These are phyloP conservation scores for Cordyceps cicadae DNA, from an alignment of 2,329 filamentous ascomycete species.

Conservation along the genomic window DNA sequence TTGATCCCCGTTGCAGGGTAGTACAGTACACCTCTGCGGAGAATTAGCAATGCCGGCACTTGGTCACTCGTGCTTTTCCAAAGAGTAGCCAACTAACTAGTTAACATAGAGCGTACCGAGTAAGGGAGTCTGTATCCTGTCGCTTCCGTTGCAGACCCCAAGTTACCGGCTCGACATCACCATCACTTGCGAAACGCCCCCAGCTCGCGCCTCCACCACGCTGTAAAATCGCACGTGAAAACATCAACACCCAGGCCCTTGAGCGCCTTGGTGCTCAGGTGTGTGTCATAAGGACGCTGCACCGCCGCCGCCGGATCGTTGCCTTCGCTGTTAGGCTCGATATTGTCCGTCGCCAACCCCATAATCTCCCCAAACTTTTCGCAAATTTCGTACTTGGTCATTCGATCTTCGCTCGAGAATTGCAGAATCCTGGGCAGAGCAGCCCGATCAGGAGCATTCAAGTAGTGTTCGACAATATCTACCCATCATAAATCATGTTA, in stretches of 20 bases:
- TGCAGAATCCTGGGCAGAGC: conserved; percentile 65
- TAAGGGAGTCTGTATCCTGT: no score
- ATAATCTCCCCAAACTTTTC: conserved; percentile 70
- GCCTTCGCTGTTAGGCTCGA: conserved; percentile 62
- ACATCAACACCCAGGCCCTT: conserved; percentile 68
- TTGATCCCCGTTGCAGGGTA: background rate
- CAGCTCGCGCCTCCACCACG: conserved; percentile 68
- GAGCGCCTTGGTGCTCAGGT: conserved; percentile 69
- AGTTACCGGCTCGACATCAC: conserved; percentile 15
- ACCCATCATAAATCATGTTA: background rate
- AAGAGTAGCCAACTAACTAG: no score
- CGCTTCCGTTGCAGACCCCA: no score
- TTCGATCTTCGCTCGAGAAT: conserved; percentile 76
- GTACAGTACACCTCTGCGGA: no score
- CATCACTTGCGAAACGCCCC: conserved; percentile 47
- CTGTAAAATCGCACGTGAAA: conserved; percentile 63
- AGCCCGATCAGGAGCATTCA: conserved; percentile 38
- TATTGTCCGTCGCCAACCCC: conserved; percentile 59
- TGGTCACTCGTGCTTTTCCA: no score
- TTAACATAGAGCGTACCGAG: no score
- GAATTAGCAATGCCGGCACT: background rate
- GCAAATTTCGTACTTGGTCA: conserved; percentile 88
- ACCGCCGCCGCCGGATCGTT: conserved; percentile 64
- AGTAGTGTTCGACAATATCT: conserved; percentile 67
- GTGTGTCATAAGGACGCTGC: conserved; percentile 78